Percentiles rank a stretch among this genome's conserved stretches.
Evolutionary conservation across 208 protist species (phyloP).

Genomic region (Acanthamoeba healyi): DNA sequence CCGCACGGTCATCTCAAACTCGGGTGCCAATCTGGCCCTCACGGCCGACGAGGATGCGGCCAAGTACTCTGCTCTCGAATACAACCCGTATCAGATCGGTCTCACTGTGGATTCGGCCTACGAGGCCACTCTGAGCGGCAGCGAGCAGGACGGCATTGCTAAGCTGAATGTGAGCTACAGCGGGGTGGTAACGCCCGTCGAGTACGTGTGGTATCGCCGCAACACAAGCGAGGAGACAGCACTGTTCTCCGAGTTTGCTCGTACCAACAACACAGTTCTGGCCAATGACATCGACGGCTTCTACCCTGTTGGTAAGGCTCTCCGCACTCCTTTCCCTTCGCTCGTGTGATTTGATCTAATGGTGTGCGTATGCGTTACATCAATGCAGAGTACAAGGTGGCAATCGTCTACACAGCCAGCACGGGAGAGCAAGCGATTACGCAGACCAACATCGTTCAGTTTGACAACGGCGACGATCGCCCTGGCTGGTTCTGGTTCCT

Average conservation of each 20-base stretch:
- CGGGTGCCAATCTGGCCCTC: slow-evolving; percentile 15
- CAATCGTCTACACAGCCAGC: background rate
- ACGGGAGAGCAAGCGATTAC: slow-evolving; percentile 3
- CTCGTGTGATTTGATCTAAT: no score
- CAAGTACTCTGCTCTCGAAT: background rate
- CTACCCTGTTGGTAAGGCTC: background rate
- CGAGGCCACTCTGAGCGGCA: background rate
- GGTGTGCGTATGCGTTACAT: background rate
- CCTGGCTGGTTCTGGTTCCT: slow-evolving; percentile 29
- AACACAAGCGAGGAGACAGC: background rate
- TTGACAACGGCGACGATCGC: background rate
- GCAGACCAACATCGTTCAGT: slow-evolving; percentile 41
- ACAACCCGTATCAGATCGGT: slow-evolving; percentile 42
- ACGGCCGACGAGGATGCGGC: background rate
- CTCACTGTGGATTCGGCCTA: background rate
- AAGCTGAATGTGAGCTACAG: slow-evolving; percentile 23
- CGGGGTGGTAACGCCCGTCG: background rate
- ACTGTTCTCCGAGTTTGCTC: slow-evolving; percentile 2
- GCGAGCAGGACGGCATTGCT: background rate
- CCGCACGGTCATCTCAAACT: slow-evolving; percentile 33
- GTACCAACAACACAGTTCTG: background rate
- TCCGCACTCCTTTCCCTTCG: background rate
- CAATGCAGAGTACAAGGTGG: slow-evolving; percentile 37
- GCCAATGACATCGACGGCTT: background rate
- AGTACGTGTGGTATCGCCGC: slow-evolving; percentile 45